Conservation (phyloP, 2,329 filamentous ascomycete genomes). For the Colletotrichum sp. region DNA sequence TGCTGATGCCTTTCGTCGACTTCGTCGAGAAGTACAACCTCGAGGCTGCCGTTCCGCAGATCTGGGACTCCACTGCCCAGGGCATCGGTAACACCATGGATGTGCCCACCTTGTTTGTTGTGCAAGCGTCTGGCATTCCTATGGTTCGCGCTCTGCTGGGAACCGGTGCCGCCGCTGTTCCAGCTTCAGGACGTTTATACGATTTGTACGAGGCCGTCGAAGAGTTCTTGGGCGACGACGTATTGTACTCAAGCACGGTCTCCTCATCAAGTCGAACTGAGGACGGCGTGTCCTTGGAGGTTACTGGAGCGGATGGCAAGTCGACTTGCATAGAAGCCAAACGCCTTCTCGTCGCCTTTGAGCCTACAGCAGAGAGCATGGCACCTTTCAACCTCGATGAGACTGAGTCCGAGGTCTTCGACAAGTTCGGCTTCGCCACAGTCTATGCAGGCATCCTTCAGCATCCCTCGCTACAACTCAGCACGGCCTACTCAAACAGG, state of each 20-base stretch:
- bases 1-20: slow-evolving; percentile 51
- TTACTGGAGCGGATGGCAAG: not conserved
- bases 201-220: slow-evolving; percentile 24
- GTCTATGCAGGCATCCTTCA: slow-evolving; percentile 29
- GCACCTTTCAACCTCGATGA: slow-evolving; percentile 22
- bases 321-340: slow-evolving; percentile 26
- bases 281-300: slow-evolving; percentile 20
- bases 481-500: slow-evolving; percentile 25
- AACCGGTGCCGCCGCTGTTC: slow-evolving; percentile 19
- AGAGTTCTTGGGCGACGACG: slow-evolving; percentile 22
- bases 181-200: slow-evolving; percentile 23
- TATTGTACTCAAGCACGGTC: slow-evolving; percentile 27
- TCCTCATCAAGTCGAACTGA: slow-evolving; percentile 5
- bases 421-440: slow-evolving; percentile 22
- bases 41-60: slow-evolving; percentile 38
- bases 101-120: slow-evolving; percentile 21
- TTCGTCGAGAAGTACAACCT: slow-evolving; percentile 55
- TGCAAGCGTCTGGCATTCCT: slow-evolving; percentile 20
- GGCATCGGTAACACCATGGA: slow-evolving; percentile 25
- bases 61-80: slow-evolving; percentile 22
- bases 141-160: slow-evolving; percentile 27
- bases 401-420: slow-evolving; percentile 24
- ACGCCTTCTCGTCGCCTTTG: slow-evolving; percentile 26
- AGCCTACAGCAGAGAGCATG: slow-evolving; percentile 26
- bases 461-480: slow-evolving; percentile 27